These are phyloP conservation scores for Adansonia gregorii DNA, from an alignment of 441 rosid species.

Conservation along the genomic window DNA sequence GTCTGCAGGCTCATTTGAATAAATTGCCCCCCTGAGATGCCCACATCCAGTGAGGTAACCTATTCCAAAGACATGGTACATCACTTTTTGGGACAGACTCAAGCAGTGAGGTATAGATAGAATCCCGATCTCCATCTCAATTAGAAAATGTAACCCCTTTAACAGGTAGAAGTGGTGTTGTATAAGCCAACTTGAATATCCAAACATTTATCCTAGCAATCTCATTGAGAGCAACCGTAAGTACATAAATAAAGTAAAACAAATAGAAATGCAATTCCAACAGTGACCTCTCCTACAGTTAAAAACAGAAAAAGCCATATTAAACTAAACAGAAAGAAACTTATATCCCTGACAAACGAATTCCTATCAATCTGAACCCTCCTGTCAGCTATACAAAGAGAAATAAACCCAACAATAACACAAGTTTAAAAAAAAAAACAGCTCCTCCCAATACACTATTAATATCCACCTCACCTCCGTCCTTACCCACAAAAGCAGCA, in stretches of 20 bases:
- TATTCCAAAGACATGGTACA: slow-evolving; percentile 35
- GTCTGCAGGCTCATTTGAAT: slow-evolving; percentile 36
- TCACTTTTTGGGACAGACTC: slow-evolving; percentile 27
- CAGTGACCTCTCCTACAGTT: slow-evolving; percentile 40
- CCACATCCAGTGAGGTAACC: slow-evolving; percentile 50
- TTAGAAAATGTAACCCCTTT: slow-evolving; percentile 30
- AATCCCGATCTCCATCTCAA: slow-evolving; percentile 35
- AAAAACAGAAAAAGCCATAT: slow-evolving; percentile 34
- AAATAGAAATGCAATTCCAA: slow-evolving; percentile 35
- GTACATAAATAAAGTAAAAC: slow-evolving; percentile 39
- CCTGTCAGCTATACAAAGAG: slow-evolving; percentile 34
- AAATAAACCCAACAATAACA: slow-evolving; percentile 45
- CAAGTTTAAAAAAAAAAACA: slow-evolving; percentile 54
- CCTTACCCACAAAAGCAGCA: slow-evolving; percentile 58
- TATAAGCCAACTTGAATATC: slow-evolving; percentile 32
- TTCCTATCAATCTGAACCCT: slow-evolving; percentile 44
- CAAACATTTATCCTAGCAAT: slow-evolving; percentile 33
- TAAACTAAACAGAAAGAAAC: slow-evolving; percentile 40
- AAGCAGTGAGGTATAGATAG: slow-evolving; percentile 35
- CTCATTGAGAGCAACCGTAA: slow-evolving; percentile 41
- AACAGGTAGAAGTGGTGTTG: slow-evolving; percentile 35
- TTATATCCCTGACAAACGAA: slow-evolving; percentile 41
- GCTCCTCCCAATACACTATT: slow-evolving; percentile 66
- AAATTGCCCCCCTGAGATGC: slow-evolving; percentile 41
- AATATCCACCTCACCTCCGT: slow-evolving; percentile 54